Percentiles rank a stretch among this genome's conserved stretches.
Conservation (phyloP, 2,329 filamentous ascomycete genomes). For the Talaromyces pinophilus region DNA sequence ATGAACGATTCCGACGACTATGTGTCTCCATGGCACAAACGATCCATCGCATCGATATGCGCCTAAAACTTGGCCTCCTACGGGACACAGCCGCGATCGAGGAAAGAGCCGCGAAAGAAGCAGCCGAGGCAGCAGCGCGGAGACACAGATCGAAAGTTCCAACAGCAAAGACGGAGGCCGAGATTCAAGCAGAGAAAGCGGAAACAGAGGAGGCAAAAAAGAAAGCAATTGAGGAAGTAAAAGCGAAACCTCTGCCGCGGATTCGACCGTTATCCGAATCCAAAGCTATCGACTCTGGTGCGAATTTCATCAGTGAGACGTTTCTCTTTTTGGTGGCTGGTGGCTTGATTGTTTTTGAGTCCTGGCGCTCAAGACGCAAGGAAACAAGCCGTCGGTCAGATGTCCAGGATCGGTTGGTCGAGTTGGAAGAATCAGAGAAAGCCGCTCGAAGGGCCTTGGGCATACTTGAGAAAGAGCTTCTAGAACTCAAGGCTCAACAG, state of each 20-base stretch:
- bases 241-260: constrained; percentile 51
- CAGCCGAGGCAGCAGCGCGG: constrained; percentile 57
- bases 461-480: constrained; percentile 49
- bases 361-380: constrained; percentile 62
- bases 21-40: constrained; percentile 65
- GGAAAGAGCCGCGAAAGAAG: constrained; percentile 49
- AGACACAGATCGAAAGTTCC: constrained; percentile 55
- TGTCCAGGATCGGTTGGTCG: constrained; percentile 60
- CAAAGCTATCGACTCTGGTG: constrained; percentile 68
- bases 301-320: constrained; percentile 67
- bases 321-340: constrained; percentile 68
- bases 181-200: constrained; percentile 57
- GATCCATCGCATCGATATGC: constrained; percentile 68
- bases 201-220: constrained; percentile 36
- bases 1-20: constrained; percentile 64
- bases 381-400: constrained; percentile 61
- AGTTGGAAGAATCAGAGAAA: constrained; percentile 56
- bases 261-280: constrained; percentile 67
- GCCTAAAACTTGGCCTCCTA: constrained; percentile 64
- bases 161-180: constrained; percentile 63
- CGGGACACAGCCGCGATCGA: constrained; percentile 60
- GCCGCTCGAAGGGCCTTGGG: constrained; percentile 43
- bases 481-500: constrained; percentile 44
- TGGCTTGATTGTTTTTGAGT: constrained; percentile 63
- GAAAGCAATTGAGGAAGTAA: constrained; percentile 49